Conservation (phyloP, 2,329 filamentous ascomycete species). For the Alternaria gaisen region DNA sequence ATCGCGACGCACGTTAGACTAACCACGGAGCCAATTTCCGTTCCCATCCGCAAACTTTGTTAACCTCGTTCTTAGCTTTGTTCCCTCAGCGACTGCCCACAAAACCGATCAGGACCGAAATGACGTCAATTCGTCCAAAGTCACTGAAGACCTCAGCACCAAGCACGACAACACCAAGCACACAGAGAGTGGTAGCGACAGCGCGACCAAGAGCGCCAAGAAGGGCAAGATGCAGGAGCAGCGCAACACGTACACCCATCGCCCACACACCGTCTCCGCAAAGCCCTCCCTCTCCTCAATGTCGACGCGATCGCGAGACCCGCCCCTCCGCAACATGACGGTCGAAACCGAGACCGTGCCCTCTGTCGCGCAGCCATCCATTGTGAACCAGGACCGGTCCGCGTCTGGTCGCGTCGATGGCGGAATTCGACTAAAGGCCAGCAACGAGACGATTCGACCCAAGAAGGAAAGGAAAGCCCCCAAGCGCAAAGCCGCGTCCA, state of each 20-base stretch:
- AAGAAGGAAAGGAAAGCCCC: slow-evolving; percentile 90
- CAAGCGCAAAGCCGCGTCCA: slow-evolving; percentile 75
- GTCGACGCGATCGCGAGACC: slow-evolving; percentile 71
- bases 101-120: slow-evolving; percentile 52
- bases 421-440: slow-evolving; percentile 84
- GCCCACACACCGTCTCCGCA: slow-evolving; percentile 61
- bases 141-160: slow-evolving; percentile 57
- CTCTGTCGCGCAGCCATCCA: slow-evolving; percentile 84
- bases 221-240: slow-evolving; percentile 56
- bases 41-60: slow-evolving; percentile 27
- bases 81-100: slow-evolving; percentile 25
- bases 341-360: slow-evolving; percentile 97
- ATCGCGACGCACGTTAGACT: slow-evolving; percentile 36
- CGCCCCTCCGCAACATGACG: slow-evolving; percentile 89
- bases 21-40: slow-evolving; percentile 28
- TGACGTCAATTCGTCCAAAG: slow-evolving; percentile 56
- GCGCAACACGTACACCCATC: slow-evolving; percentile 53
- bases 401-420: slow-evolving; percentile 71
- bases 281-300: slow-evolving; percentile 75
- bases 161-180: slow-evolving; percentile 51
- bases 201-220: slow-evolving; percentile 51
- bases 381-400: slow-evolving; percentile 66
- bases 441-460: slow-evolving; percentile 93
- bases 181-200: slow-evolving; percentile 72
- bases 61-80: slow-evolving; percentile 32